phyloP scores from a whole-genome alignment of 2,329 filamentous ascomycete genomes.

The Aureobasidium namibiae region DNA sequence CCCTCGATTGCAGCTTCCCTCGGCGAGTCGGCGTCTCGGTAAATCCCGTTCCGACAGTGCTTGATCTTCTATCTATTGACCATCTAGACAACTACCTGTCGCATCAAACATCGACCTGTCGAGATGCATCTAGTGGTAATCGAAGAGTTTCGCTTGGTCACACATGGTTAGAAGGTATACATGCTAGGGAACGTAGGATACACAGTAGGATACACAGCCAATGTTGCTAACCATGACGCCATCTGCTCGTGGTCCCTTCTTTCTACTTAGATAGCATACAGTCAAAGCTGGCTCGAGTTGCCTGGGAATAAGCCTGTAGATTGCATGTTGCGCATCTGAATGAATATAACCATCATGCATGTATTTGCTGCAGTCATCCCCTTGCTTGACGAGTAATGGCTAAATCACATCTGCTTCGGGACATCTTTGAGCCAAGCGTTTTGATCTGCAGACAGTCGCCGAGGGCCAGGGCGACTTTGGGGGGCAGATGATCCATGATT shows the following conservation, averaged over 20 bases:
- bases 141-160: not conserved
- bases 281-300: not conserved
- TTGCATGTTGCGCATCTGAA: too few relatives aligned
- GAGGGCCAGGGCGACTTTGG: not conserved
- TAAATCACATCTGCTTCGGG: not conserved
- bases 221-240: not conserved
- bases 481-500: constrained; percentile 4
- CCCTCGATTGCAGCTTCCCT: not conserved
- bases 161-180: not conserved
- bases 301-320: not conserved
- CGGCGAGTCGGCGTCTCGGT: not conserved
- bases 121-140: not conserved
- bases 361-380: too few relatives aligned
- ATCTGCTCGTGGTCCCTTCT: not conserved
- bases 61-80: not conserved
- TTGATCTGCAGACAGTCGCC: constrained; percentile 1
- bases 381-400: not conserved
- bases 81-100: not conserved
- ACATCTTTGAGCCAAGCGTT: constrained; percentile 1
- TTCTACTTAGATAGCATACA: too few relatives aligned
- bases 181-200: too few relatives aligned
- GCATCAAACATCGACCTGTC: too few relatives aligned
- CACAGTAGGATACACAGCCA: not conserved
- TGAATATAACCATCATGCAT: too few relatives aligned
- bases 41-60: not conserved